Conservation (phyloP, 805 yeast species). For the Candida insectorum region DNA sequence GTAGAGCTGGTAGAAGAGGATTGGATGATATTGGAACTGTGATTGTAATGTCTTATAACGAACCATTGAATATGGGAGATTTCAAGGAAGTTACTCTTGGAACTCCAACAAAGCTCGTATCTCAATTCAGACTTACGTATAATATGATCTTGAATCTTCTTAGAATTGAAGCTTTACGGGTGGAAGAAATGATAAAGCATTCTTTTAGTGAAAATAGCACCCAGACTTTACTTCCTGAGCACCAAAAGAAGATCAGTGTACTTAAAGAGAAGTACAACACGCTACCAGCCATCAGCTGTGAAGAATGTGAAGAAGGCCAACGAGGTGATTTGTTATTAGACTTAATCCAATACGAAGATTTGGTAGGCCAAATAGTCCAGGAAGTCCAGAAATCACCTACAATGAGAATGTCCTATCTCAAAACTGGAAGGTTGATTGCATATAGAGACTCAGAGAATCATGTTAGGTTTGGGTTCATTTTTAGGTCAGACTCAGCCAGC, state of each 20-base stretch:
- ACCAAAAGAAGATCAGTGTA: slow-evolving; percentile 60
- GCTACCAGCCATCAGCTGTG: slow-evolving; percentile 34
- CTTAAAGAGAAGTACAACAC: slow-evolving; percentile 45
- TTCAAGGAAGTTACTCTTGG: slow-evolving; percentile 85
- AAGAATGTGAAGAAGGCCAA: slow-evolving; percentile 35
- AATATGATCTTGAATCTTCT: slow-evolving; percentile 90
- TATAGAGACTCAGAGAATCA: slow-evolving; percentile 47
- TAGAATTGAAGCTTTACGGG: slow-evolving; percentile 89
- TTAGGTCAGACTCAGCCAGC: slow-evolving; percentile 37
- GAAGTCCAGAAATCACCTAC: slow-evolving; percentile 47
- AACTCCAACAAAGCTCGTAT: slow-evolving; percentile 80
- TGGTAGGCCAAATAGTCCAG: slow-evolving; percentile 44
- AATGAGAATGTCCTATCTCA: slow-evolving; percentile 44
- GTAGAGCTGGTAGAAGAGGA: slow-evolving; percentile 98
- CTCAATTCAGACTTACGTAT: slow-evolving; percentile 92
- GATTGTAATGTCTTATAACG: slow-evolving; percentile 79
- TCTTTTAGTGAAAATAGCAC: slow-evolving; percentile 90
- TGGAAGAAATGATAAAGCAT: slow-evolving; percentile 97
- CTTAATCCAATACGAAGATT: slow-evolving; percentile 43
- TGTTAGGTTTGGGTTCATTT: slow-evolving; percentile 52
- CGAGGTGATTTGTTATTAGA: slow-evolving; percentile 44
- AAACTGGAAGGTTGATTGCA: slow-evolving; percentile 55
- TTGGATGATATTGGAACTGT: slow-evolving; percentile 92
- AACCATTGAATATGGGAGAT: slow-evolving; percentile 53
- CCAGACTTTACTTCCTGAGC: slow-evolving; percentile 83